Conservation (phyloP, 306 rosid species). For the Citrullus amarus region DNA sequence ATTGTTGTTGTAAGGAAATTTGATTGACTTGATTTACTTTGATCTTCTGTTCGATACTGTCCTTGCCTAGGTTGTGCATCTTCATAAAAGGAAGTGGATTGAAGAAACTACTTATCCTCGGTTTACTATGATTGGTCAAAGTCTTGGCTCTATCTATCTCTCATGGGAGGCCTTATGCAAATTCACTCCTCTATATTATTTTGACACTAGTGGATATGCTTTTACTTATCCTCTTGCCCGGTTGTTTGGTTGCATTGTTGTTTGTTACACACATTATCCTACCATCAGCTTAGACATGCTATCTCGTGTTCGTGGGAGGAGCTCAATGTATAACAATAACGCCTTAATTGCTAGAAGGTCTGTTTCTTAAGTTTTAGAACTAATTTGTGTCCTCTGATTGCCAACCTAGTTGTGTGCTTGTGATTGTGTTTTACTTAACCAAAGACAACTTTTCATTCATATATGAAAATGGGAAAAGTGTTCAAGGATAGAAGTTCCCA, state of each 20-base stretch:
- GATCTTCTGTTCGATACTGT: not conserved
- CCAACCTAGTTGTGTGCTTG: not conserved
- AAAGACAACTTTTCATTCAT: no score
- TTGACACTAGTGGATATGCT: constrained; percentile 90
- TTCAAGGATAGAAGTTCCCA: no score
- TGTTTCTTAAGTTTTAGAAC: constrained; percentile 1
- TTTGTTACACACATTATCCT: constrained; percentile 89
- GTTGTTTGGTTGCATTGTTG: constrained; percentile 74
- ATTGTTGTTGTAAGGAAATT: not conserved
- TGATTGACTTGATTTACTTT: not conserved
- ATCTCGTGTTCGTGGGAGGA: constrained; percentile 75
- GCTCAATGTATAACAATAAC: constrained; percentile 67
- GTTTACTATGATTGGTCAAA: constrained; percentile 90
- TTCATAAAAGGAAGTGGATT: constrained; percentile 75
- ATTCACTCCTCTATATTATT: constrained; percentile 56
- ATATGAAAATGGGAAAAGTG: no score
- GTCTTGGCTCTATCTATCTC: constrained; percentile 74
- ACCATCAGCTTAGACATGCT: constrained; percentile 92
- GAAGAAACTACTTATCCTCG: constrained; percentile 80
- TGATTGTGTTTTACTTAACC: not conserved
- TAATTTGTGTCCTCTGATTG: not conserved
- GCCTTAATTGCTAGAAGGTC: constrained; percentile 55
- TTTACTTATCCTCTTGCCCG: constrained; percentile 88
- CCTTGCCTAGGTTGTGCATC: constrained; percentile 60
- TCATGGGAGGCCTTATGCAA: constrained; percentile 83